Percentiles rank a stretch among this genome's conserved stretches.
phyloP scores from a whole-genome alignment of 2,329 filamentous ascomycete genomes.

The Sarocladium brachiariae region DNA sequence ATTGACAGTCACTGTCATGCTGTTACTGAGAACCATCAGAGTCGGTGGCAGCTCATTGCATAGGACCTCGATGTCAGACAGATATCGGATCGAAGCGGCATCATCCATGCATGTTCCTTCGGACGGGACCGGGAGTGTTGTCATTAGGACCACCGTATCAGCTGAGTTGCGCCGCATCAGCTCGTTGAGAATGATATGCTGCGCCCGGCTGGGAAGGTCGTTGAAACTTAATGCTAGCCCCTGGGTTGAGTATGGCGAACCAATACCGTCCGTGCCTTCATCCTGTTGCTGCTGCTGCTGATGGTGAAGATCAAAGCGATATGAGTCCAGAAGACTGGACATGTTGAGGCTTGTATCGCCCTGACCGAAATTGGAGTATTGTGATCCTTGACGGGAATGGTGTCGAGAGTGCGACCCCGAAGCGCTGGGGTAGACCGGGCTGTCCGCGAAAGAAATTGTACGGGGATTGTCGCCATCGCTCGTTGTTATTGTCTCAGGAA shows the following conservation, averaged over 20 bases:
- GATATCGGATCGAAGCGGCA: slow-evolving; percentile 62
- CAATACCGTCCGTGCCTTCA: slow-evolving; percentile 20
- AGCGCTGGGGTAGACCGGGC: slow-evolving; percentile 16
- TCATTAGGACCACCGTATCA: slow-evolving; percentile 73
- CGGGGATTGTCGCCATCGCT: slow-evolving; percentile 47
- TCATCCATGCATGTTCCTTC: slow-evolving; percentile 70
- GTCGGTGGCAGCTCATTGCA: slow-evolving; percentile 70
- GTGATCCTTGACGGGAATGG: slow-evolving; percentile 20
- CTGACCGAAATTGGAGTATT: slow-evolving; percentile 22
- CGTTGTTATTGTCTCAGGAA: slow-evolving; percentile 53
- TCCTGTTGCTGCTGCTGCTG: neutral
- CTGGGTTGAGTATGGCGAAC: slow-evolving; percentile 47
- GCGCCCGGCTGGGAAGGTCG: slow-evolving; percentile 74
- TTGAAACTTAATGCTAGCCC: slow-evolving; percentile 74
- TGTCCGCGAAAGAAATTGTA: slow-evolving; percentile 56
- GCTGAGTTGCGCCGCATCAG: slow-evolving; percentile 62
- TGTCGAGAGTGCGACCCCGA: slow-evolving; percentile 16
- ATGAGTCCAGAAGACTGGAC: slow-evolving; percentile 35
- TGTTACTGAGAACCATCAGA: slow-evolving; percentile 77
- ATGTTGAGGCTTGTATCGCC: slow-evolving; percentile 36
- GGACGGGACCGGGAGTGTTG: slow-evolving; percentile 72
- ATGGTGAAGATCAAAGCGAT: slow-evolving; percentile 18
- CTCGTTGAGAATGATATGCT: slow-evolving; percentile 83
- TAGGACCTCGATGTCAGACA: slow-evolving; percentile 71
- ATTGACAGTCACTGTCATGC: slow-evolving; percentile 80